Evolutionary conservation across 768 basidiomycete species (phyloP).

Genomic region (Leccinum pellstonianum): DNA sequence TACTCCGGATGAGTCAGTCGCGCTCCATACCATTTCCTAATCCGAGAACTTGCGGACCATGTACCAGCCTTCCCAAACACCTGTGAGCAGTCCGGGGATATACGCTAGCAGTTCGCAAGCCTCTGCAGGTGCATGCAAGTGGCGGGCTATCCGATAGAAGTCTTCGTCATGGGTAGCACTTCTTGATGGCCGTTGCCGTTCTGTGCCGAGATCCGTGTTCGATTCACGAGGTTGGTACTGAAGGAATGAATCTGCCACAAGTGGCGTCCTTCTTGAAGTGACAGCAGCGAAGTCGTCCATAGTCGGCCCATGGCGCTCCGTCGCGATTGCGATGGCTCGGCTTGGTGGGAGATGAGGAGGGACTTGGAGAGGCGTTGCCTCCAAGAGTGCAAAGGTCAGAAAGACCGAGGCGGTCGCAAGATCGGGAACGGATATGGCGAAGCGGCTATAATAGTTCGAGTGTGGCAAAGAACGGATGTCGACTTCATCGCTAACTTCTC

Average conservation of each 20-base stretch:
- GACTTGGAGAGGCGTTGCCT: slow-evolving; percentile 41
- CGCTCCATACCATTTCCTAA: slow-evolving; percentile 11
- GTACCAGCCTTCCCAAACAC: slow-evolving; percentile 60
- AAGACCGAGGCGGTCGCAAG: slow-evolving; percentile 48
- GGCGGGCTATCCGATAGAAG: slow-evolving; percentile 36
- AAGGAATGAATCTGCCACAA: slow-evolving; percentile 46
- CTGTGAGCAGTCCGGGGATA: slow-evolving; percentile 48
- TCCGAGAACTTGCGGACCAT: slow-evolving; percentile 43
- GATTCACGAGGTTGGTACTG: slow-evolving; percentile 30
- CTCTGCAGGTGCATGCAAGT: slow-evolving; percentile 13
- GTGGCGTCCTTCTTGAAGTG: slow-evolving; percentile 42
- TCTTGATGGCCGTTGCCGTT: slow-evolving; percentile 34
- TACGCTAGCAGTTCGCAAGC: slow-evolving; percentile 32
- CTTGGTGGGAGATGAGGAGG: slow-evolving; percentile 53
- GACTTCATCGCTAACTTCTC: slow-evolving; percentile 11
- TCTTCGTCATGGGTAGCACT: slow-evolving; percentile 37
- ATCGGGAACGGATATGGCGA: slow-evolving; percentile 34
- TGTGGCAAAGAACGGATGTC: slow-evolving; percentile 10
- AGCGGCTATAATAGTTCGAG: slow-evolving; percentile 21
- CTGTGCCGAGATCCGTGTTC: slow-evolving; percentile 30
- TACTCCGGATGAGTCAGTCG: slow-evolving; percentile 13
- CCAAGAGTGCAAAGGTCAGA: slow-evolving; percentile 51
- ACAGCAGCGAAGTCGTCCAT: slow-evolving; percentile 50
- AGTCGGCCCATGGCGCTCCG: slow-evolving; percentile 50
- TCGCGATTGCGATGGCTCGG: slow-evolving; percentile 44